Percentiles rank a stretch among this genome's conserved stretches.
Evolutionary conservation across 1,284 basidiomycete species (phyloP).

Genomic region (Gymnopus androsaceus): DNA sequence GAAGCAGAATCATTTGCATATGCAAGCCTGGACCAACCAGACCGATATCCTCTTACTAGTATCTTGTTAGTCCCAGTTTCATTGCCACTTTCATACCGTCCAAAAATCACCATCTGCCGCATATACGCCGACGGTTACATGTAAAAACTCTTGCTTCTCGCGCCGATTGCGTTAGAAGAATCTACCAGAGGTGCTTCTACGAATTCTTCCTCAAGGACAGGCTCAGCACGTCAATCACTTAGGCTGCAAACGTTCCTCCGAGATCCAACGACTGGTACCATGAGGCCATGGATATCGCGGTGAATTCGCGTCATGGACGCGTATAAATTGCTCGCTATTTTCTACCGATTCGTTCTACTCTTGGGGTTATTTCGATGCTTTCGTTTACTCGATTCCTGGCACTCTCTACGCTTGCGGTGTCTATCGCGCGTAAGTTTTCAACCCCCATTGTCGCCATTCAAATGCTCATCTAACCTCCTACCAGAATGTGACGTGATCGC

Average conservation of each 20-base stretch:
- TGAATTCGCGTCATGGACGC: neutral
- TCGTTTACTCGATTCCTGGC: neutral
- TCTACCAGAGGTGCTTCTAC: no score
- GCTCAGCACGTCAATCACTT: neutral
- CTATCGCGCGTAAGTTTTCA: neutral
- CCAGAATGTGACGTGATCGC: conserved; percentile 10
- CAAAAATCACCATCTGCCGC: no score
- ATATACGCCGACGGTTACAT: no score
- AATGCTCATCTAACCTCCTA: neutral
- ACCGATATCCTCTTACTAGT: no score
- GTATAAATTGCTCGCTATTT: neutral
- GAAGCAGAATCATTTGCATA: no score
- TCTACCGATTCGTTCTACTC: no score
- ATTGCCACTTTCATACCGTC: no score
- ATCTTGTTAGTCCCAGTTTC: no score
- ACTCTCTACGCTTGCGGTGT: neutral
- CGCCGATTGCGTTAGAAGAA: no score
- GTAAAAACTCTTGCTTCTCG: no score
- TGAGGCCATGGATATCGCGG: neutral
- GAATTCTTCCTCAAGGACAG: neutral
- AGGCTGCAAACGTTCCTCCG: neutral
- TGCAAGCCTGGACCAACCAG: no score
- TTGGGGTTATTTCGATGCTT: neutral
- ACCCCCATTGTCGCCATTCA: neutral
- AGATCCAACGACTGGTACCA: neutral